Evolutionary conservation across 176 grass and related monocot genomes (phyloP).

Genomic region (Triticum monococcum): DNA sequence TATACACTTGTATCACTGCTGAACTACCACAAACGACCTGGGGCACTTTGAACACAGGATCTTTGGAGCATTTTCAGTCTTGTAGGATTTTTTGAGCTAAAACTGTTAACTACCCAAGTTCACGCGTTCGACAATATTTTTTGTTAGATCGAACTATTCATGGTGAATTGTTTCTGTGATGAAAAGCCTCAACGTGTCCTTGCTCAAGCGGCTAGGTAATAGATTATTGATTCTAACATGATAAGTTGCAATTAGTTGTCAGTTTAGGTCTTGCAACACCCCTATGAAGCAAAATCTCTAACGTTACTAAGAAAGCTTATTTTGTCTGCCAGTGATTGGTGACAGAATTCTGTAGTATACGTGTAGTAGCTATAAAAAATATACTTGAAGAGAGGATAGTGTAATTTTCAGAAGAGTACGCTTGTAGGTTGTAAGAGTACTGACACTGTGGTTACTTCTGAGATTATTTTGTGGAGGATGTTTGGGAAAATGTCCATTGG

Average conservation of each 20-base stretch:
- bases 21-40: background rate
- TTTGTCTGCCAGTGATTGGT: background rate
- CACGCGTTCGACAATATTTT: background rate
- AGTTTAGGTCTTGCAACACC: conserved; percentile 1
- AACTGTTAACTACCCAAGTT: too few species aligned
- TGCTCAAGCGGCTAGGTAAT: background rate
- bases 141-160: background rate
- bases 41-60: background rate
- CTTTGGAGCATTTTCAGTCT: background rate
- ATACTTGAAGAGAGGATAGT: background rate
- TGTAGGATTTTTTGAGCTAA: too few species aligned
- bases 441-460: background rate
- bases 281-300: background rate
- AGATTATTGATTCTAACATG: background rate
- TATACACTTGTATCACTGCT: background rate
- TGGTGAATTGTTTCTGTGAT: background rate
- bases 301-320: background rate
- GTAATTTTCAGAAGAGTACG: background rate
- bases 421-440: background rate
- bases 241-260: background rate
- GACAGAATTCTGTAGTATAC: conserved; percentile 2
- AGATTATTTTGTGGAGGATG: background rate
- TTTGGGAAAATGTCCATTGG: background rate
- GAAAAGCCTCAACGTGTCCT: background rate
- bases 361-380: background rate